Conservation (phyloP, 73 alveolate species). For the Tetrahymena malaccensis region DNA sequence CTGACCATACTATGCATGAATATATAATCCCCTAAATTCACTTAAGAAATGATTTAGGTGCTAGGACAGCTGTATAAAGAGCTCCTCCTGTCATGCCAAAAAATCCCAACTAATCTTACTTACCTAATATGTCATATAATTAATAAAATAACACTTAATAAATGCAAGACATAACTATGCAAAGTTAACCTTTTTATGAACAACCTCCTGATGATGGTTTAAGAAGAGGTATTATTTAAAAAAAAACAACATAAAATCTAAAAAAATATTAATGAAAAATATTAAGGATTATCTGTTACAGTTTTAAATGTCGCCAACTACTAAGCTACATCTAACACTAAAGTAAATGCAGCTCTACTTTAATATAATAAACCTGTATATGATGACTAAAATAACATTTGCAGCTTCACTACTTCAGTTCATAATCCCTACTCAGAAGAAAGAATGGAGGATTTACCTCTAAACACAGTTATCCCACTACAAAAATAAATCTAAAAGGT, state of each 20-base stretch:
- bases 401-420: slow-evolving; percentile 30
- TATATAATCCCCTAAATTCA: slow-evolving; percentile 33
- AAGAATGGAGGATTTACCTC: background rate
- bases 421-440: slow-evolving; percentile 32
- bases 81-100: background rate
- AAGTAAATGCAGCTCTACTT: slow-evolving; percentile 53
- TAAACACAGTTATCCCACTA: background rate
- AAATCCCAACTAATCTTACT: background rate
- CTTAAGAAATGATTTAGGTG: slow-evolving; percentile 25
- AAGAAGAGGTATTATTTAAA: background rate
- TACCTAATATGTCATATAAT: background rate
- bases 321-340: slow-evolving; percentile 41
- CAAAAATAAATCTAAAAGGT: background rate
- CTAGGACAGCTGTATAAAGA: background rate
- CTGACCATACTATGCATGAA: slow-evolving; percentile 39
- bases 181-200: background rate
- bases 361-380: slow-evolving; percentile 55
- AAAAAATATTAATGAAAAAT: background rate
- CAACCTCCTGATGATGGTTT: background rate
- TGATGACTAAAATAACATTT: slow-evolving; percentile 31
- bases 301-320: slow-evolving; percentile 28
- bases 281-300: background rate
- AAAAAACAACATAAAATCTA: background rate
- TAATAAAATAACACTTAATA: background rate
- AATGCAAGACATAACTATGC: background rate